Base-by-base conservation (phyloP, 208 protist genomes). In the Trichomonas tenax region DNA sequence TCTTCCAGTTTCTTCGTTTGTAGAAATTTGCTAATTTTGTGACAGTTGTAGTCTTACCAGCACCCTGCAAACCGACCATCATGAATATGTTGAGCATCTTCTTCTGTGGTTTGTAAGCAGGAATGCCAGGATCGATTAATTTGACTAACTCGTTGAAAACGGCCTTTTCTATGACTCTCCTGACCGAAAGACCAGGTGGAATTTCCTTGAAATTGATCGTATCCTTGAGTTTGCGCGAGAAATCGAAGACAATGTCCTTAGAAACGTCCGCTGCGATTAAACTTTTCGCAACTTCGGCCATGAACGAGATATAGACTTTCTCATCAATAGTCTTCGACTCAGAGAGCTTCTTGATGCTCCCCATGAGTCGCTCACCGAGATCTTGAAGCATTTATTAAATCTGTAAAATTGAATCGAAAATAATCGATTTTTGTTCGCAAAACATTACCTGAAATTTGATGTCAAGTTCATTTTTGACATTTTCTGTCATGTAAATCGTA, bases 41-140 rank as follows among this genome's bases (percentile, higher is more conserved):
- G 96, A 98, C 99, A 23, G 99, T 99, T 6, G 99, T 99, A 10
- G 99, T 99, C 96, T 99, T 99, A 96, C 98, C 98, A n/a, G 97
- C 88, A 88, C 97, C 99, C 96, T 99, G 99, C 90, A 99, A 98
- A 81, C 99, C 99, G 1, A 99, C 99, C 97, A 99, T 99, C 99
- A 99, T 99, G 95, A 99, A 98, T 23, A 99, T 98, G 97, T 99
- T 99, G 9, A 98, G 96, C 97, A 98, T 98, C 26, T 86, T 86
- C 46, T 86, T 82, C 31, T 38, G 6, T 49, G 95, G 95, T 89
- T 58, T 38, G 31, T n/a, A 96, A 8, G 95, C 38, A 31, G 9
- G 14, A 26, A 38, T 82, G 21, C 58, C 58, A 41, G 63, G 45
- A 58, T 82, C 49, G 10, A 96, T 63, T 44, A 96, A 41, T 26